Evolutionary conservation across 2,329 filamentous ascomycete genomes (phyloP).

Genomic region (Hortaea werneckii): DNA sequence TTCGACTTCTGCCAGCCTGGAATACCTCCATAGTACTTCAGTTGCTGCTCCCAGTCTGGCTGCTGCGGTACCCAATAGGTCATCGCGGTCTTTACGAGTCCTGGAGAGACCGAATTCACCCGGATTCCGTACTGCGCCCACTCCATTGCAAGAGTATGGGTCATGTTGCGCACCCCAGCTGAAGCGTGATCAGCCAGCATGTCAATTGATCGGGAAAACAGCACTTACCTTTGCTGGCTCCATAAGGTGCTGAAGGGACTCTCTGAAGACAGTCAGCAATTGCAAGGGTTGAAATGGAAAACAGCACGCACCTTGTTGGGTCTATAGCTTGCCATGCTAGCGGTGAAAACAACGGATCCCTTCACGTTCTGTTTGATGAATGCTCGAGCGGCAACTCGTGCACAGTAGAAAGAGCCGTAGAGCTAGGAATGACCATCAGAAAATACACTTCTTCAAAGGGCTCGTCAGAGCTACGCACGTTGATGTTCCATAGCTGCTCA

Average conservation of each 20-base stretch:
- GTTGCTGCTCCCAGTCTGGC: slow-evolving; percentile 46
- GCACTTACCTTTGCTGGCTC: slow-evolving; percentile 36
- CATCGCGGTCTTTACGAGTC: slow-evolving; percentile 29
- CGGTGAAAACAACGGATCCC: slow-evolving; percentile 38
- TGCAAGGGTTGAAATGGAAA: background rate
- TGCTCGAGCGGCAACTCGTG: slow-evolving; percentile 32
- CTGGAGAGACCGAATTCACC: slow-evolving; percentile 29
- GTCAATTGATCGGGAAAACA: slow-evolving; percentile 1
- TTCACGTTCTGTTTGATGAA: slow-evolving; percentile 38
- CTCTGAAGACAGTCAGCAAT: slow-evolving; percentile 4
- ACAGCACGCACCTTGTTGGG: slow-evolving; percentile 29
- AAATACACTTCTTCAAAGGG: no score
- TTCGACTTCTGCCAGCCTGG: slow-evolving; percentile 43
- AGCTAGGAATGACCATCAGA: slow-evolving; percentile 23
- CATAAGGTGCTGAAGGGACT: slow-evolving; percentile 33
- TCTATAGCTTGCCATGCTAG: slow-evolving; percentile 38
- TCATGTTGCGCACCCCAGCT: no score
- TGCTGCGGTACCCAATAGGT: slow-evolving; percentile 39
- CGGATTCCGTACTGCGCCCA: slow-evolving; percentile 30
- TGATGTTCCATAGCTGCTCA: slow-evolving; percentile 29
- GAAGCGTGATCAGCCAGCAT: no score
- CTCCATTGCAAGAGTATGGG: slow-evolving; percentile 23
- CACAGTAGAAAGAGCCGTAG: slow-evolving; percentile 37
- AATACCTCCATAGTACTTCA: slow-evolving; percentile 51
- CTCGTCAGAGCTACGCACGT: no score